Base-by-base conservation (phyloP, 306 rosid species). In the Cucumis melo region DNA sequence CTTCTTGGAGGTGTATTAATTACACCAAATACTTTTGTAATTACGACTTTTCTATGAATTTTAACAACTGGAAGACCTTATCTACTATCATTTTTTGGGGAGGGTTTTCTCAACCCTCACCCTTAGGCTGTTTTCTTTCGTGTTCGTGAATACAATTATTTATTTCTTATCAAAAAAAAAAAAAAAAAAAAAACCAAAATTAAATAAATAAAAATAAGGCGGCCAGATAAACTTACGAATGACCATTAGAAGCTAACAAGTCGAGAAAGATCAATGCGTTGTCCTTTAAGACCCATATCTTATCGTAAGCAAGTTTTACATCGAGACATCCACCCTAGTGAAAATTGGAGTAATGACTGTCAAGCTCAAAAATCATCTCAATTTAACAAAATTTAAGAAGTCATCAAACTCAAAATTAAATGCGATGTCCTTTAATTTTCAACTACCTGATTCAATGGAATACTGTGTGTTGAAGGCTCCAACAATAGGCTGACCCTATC, bases 281-380 rank as follows among this genome's bases (percentile, higher is more conserved):
- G 79, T 85, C 92, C 84, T 87, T 94, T 85, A 94, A 82, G 80
- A 94, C 84, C 95, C 96, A 94, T 80, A 94, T 87, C 91, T 87
- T 91, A 78, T 91, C 87, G 3, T 82, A 83, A 44, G 87, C 75
- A 81, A 94, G 77, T 82, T 90, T 90, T 75, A 87, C 93, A 82
- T 94, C 98, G 80, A 91, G 82, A 82, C 97, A 91, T 70, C 85
- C 88, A 80, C 86, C 96, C 98, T 91, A 82, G 51, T 81, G 32
- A 78, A 89, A 78, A 85, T 60, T 57, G 81, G 82, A 79, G 83
- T 20, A 68, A 81, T 60, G 23, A 59, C 63, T 20, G 78, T 76
- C 75, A 42, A 75, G 76, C 66, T 78, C 24, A 80, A 78, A 17
- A 54, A 61, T 51, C 56, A 29, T 27, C 59, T 27, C 59, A 81